Base-by-base conservation (phyloP, 805 yeast genomes). In the Starmerella floricola region DNA sequence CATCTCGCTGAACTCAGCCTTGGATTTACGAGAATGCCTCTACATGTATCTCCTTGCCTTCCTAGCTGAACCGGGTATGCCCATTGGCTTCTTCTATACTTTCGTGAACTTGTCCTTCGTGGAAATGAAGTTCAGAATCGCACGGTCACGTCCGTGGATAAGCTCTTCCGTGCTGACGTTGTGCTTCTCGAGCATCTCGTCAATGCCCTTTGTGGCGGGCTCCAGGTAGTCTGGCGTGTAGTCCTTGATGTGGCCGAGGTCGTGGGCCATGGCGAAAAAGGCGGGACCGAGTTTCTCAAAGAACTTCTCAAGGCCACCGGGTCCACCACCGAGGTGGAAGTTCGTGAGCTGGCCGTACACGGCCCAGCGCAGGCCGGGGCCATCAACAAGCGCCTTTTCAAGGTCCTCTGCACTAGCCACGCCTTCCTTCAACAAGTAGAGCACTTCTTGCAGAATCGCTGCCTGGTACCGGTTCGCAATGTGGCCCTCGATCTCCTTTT, bases 381-480 rank as follows among this genome's bases (percentile, higher is more conserved):
- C 48, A 21, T 45, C 48, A 6, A 34, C 36, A 30, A 45, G 33
- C n/a, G 48, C 48, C 27, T 38, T 42, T 31, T 45, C 48, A 13
- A 45, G 30, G 29, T 36, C 45, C 36, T 41, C 48, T 8, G 36
- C 40, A 16, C 43, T 41, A 15, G 46, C 48, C 4, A 45, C 43
- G 33, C 46, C 48, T 20, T 45, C 34, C n/a, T 38, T 24, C 6
- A 45, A 38, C 16, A 45, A 36, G 26, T 28, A 20, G 17, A 45
- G 29, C 11, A 35, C 42, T 30, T 45, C 48, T 27, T 42, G 46
- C 12, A 45, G 29, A 29, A 45, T 42, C 10, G 48, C 48, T 4
- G 48, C 48, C 24, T 45, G 48, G 31, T 31, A 42, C 13, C 48
- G 48, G 37, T 45, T 45, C n/a, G 48, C 48, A 30, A 45, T 45